Evolutionary conservation across 805 yeast species (phyloP).

Genomic region (Yamadazyma insecticola): DNA sequence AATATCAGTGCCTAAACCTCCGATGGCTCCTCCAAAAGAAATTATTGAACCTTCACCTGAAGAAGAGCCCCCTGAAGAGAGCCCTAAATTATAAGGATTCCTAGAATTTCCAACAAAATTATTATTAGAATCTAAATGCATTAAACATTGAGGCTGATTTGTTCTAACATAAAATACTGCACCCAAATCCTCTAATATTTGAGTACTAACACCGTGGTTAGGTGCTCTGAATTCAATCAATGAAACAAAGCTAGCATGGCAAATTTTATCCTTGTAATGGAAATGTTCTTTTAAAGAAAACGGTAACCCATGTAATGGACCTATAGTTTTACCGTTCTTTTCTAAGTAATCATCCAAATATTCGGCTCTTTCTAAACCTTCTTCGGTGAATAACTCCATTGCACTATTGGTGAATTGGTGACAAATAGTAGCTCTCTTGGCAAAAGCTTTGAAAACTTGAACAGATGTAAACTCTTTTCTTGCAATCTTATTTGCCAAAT

Average conservation of each 20-base stretch:
- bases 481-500: slow-evolving; percentile 27
- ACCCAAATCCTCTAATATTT: slow-evolving; percentile 34
- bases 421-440: slow-evolving; percentile 39
- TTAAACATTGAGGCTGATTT: slow-evolving; percentile 39
- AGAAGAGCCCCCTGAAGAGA: slow-evolving; percentile 42
- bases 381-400: slow-evolving; percentile 45
- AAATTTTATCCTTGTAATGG: slow-evolving; percentile 26
- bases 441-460: slow-evolving; percentile 38
- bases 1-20: slow-evolving; percentile 41
- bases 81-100: slow-evolving; percentile 33
- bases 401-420: slow-evolving; percentile 43
- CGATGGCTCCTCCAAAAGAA: slow-evolving; percentile 34
- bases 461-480: slow-evolving; percentile 28
- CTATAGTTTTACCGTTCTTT: slow-evolving; percentile 45
- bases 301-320: slow-evolving; percentile 67
- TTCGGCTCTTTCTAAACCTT: slow-evolving; percentile 55
- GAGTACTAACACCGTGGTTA: slow-evolving; percentile 25
- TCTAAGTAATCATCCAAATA: slow-evolving; percentile 47
- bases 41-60: slow-evolving; percentile 42
- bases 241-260: slow-evolving; percentile 39
- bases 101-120: slow-evolving; percentile 32
- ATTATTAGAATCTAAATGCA: slow-evolving; percentile 40
- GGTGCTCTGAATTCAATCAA: slow-evolving; percentile 23
- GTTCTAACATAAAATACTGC: slow-evolving; percentile 41
- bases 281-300: slow-evolving; percentile 53